These are phyloP conservation scores for Leptomonas seymouri DNA, from an alignment of 208 protist species.

Conservation along the genomic window DNA sequence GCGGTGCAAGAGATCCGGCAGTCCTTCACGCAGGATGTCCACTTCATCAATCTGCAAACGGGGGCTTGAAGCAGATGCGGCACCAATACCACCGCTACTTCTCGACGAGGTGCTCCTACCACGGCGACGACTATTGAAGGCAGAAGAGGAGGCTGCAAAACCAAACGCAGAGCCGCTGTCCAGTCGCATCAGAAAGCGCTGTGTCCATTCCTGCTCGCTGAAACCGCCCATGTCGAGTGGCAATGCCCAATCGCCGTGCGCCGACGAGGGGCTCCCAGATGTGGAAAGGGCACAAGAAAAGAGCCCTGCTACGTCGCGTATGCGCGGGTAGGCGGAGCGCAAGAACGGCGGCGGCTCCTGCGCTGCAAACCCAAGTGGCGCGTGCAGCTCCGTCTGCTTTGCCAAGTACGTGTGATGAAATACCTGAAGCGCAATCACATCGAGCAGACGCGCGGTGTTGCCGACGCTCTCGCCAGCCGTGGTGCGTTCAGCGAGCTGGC, in stretches of 20 bases:
- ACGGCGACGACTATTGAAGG: background rate
- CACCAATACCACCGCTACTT: background rate
- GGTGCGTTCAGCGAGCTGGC: conserved; percentile 41
- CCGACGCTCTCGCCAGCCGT: conserved; percentile 45
- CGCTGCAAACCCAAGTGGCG: conserved; percentile 56
- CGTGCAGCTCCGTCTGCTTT: conserved; percentile 49
- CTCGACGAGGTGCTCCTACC: background rate
- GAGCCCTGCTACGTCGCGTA: conserved; percentile 34
- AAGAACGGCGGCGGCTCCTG: conserved; percentile 72
- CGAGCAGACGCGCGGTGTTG: conserved; percentile 33
- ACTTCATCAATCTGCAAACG: conserved; percentile 32
- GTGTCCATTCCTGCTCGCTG: conserved; percentile 33
- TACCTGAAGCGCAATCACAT: conserved; percentile 52
- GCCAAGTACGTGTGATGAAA: conserved; percentile 52
- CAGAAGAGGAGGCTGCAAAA: background rate
- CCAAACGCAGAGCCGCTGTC: background rate
- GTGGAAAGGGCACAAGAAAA: background rate
- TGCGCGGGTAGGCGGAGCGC: conserved; percentile 58
- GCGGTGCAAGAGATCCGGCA: conserved; percentile 51
- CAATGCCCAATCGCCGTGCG: too few relatives aligned
- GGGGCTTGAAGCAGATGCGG: background rate
- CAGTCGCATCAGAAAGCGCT: conserved; percentile 26
- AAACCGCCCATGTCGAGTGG: background rate
- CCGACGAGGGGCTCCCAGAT: too few relatives aligned
- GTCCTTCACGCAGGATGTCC: conserved; percentile 69